A percentile compares a stretch with the other conserved stretches of the same genome.
These are phyloP conservation scores for Phytophthora pluvialis DNA, from an alignment of 352 stramenopile species.

Conservation along the genomic window DNA sequence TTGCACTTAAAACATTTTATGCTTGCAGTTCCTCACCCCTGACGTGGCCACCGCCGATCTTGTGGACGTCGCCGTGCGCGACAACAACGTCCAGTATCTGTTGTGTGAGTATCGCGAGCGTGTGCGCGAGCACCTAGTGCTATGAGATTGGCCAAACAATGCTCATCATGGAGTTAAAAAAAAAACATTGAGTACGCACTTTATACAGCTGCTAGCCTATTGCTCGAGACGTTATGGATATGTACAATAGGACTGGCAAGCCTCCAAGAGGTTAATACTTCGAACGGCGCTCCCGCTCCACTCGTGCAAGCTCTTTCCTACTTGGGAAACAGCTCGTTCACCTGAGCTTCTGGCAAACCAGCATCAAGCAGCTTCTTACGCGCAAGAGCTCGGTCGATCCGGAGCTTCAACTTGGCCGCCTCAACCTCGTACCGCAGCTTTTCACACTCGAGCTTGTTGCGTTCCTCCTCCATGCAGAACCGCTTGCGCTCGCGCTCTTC, in stretches of 20 bases:
- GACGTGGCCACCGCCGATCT: constrained; percentile 50
- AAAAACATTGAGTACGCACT: constrained; percentile 16
- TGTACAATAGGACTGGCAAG: no score
- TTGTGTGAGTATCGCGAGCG: constrained; percentile 69
- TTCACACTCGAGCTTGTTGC: constrained; percentile 64
- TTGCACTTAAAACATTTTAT: constrained; percentile 6
- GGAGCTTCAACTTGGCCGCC: constrained; percentile 52
- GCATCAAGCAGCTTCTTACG: constrained; percentile 61
- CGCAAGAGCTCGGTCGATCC: constrained; percentile 58
- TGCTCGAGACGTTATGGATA: not conserved
- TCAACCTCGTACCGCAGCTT: constrained; percentile 71
- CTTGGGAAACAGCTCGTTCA: constrained; percentile 42
- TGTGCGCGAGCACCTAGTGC: constrained; percentile 31
- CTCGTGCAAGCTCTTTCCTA: not conserved
- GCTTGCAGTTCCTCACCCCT: constrained; percentile 7
- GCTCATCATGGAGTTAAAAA: constrained; percentile 5
- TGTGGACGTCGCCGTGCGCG: constrained; percentile 55
- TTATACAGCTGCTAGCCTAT: constrained; percentile 18
- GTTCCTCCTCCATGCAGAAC: constrained; percentile 68
- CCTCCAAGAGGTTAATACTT: not conserved
- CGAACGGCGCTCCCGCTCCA: not conserved
- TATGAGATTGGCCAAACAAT: constrained; percentile 2
- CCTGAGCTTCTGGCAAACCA: constrained; percentile 46
- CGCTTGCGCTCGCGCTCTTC: constrained; percentile 75
- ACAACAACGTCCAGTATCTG: constrained; percentile 66